Conservation (phyloP, 306 rosid species). For the Lupinus albus region DNA sequence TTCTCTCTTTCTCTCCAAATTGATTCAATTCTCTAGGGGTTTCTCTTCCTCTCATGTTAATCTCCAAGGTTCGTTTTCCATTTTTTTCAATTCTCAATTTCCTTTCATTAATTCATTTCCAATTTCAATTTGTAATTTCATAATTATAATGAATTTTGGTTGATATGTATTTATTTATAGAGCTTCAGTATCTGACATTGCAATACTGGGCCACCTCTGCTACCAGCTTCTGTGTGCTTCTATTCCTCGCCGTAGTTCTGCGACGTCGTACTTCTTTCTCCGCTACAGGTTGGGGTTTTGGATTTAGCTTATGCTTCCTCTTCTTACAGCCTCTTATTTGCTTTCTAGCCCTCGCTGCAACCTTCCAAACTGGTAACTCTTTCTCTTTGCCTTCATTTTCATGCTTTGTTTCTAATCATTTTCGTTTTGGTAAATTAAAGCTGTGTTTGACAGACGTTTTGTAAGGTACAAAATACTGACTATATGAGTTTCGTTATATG, state of each 20-base stretch:
- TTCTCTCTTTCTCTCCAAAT: slow-evolving; percentile 71
- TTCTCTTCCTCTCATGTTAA: slow-evolving; percentile 53
- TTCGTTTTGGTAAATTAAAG: too few relatives aligned
- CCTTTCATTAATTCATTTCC: too few relatives aligned
- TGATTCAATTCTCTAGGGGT: slow-evolving; percentile 68
- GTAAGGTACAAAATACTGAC: too few relatives aligned
- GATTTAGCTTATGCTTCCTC: slow-evolving; percentile 51
- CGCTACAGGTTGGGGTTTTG: slow-evolving; percentile 47
- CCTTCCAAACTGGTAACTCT: slow-evolving; percentile 59
- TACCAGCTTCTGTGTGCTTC: slow-evolving; percentile 65
- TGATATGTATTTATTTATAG: slow-evolving; percentile 33
- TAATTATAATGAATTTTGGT: neutral
- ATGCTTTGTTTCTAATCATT: neutral
- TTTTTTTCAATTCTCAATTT: neutral
- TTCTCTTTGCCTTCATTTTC: neutral
- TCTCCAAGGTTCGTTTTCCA: slow-evolving; percentile 52
- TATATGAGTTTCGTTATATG: too few relatives aligned
- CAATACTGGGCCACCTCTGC: slow-evolving; percentile 91
- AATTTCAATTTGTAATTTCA: too few relatives aligned
- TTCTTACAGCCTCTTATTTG: slow-evolving; percentile 53
- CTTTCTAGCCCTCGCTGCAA: slow-evolving; percentile 51
- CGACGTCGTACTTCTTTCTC: slow-evolving; percentile 19
- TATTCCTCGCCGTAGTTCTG: slow-evolving; percentile 53
- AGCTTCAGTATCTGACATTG: slow-evolving; percentile 72
- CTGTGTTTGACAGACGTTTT: too few relatives aligned